phyloP scores from a whole-genome alignment of 2,329 filamentous ascomycete species.

The Kalmusia sp. region DNA sequence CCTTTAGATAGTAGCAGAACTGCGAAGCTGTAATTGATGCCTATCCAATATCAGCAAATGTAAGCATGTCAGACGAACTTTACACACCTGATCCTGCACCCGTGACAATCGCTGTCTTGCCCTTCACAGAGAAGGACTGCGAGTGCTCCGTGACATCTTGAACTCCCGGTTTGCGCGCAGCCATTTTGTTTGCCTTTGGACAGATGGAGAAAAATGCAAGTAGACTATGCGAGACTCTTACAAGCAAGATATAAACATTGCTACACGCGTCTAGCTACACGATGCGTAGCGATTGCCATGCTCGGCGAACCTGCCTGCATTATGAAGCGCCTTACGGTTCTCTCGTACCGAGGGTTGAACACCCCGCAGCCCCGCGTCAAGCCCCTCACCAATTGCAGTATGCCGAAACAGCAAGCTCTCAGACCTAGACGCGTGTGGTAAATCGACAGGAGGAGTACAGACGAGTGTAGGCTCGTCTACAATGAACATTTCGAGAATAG shows the following conservation, averaged over 20 bases:
- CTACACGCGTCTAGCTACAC: background rate
- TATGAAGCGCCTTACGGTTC: no score
- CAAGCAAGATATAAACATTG: background rate
- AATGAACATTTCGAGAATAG: no score
- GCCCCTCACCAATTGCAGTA: background rate
- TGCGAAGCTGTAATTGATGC: conserved; percentile 57
- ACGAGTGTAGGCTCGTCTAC: background rate
- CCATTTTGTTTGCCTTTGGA: conserved; percentile 1
- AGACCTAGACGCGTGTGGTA: background rate
- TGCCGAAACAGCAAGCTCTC: background rate
- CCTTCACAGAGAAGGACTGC: conserved; percentile 47
- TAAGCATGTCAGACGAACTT: background rate
- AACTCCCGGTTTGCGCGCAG: conserved; percentile 10
- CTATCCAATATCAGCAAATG: conserved; percentile 28
- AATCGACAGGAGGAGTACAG: background rate
- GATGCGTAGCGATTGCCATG: background rate
- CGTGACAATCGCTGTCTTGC: conserved; percentile 57
- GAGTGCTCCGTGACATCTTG: conserved; percentile 7
- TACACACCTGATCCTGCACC: conserved; percentile 51
- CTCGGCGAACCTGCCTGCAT: background rate
- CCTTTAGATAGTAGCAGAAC: conserved; percentile 51
- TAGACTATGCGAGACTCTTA: background rate
- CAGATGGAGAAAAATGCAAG: background rate
- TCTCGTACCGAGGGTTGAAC: background rate
- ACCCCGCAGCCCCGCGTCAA: conserved; percentile 1